Percentiles rank a stretch among this genome's conserved stretches.
Conservation (phyloP, 805 yeast genomes). For the Metschnikowia henanensis region DNA sequence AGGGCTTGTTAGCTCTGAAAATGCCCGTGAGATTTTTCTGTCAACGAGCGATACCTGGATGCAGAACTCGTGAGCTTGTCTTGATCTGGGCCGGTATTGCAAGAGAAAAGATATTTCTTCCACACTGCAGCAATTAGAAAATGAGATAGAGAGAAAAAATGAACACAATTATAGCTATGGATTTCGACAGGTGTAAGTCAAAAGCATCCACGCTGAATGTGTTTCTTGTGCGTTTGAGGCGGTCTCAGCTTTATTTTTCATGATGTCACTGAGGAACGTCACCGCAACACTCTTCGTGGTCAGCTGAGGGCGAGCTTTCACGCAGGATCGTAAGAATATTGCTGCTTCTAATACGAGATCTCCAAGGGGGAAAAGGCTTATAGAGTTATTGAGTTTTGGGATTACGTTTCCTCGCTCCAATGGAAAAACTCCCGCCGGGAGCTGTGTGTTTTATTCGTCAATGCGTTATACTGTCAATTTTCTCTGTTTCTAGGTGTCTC, state of each 20-base stretch:
- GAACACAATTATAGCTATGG: too few relatives aligned
- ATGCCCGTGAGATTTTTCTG: not conserved
- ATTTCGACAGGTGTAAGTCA: too few relatives aligned
- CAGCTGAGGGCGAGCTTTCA: constrained; percentile 4
- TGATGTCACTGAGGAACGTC: not conserved
- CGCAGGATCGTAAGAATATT: constrained; percentile 2
- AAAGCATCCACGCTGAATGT: too few relatives aligned
- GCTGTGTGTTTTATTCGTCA: too few relatives aligned
- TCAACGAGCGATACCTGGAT: not conserved
- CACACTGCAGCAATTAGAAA: too few relatives aligned
- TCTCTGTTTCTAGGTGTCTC: not conserved
- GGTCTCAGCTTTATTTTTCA: not conserved
- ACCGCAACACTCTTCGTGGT: constrained; percentile 1
- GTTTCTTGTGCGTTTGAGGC: too few relatives aligned
- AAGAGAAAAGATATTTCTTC: too few relatives aligned
- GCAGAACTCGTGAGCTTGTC: not conserved
- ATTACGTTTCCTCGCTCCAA: too few relatives aligned
- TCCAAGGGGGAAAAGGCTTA: too few relatives aligned
- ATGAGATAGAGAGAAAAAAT: too few relatives aligned
- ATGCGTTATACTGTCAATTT: not conserved
- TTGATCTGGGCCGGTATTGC: not conserved
- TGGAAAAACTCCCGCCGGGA: too few relatives aligned
- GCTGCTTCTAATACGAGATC: not conserved
- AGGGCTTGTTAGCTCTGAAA: not conserved
- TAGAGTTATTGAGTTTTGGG: too few relatives aligned